Evolutionary conservation across 176 grass and related monocot genomes (phyloP).

Genomic region (Bromus sterilis): DNA sequence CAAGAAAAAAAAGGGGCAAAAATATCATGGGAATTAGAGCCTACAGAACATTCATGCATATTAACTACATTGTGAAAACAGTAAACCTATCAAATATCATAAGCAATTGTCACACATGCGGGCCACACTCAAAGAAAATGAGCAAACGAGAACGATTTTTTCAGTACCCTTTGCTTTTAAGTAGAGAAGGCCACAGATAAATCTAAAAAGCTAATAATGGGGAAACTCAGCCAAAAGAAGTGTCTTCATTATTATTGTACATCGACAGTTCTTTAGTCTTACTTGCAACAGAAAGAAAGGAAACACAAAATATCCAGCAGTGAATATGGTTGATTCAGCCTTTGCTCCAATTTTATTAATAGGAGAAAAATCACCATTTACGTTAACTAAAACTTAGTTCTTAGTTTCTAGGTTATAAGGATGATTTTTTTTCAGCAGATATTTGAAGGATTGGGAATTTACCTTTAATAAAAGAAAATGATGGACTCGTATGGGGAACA

Average conservation of each 20-base stretch:
- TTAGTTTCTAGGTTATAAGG: neutral
- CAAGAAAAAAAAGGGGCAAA: neutral
- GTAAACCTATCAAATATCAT: neutral
- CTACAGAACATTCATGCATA: neutral
- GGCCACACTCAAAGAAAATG: neutral
- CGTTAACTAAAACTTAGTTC: neutral
- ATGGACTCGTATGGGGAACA: conserved; percentile 45
- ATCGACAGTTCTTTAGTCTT: neutral
- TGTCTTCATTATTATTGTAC: neutral
- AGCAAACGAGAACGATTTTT: neutral
- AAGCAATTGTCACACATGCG: neutral
- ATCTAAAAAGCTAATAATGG: neutral
- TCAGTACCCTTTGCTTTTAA: neutral
- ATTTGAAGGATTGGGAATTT: conserved; percentile 7
- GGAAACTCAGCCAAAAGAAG: neutral
- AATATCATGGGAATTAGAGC: neutral
- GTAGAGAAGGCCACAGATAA: neutral
- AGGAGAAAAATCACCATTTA: neutral
- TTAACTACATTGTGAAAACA: neutral
- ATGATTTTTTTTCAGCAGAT: neutral
- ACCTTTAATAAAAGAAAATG: conserved; percentile 98
- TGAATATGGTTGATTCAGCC: neutral
- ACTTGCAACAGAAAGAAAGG: neutral
- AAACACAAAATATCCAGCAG: neutral
- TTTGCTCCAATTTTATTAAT: neutral